These are phyloP conservation scores for Monilinia aucupariae DNA, from an alignment of 2,329 filamentous ascomycete species.

Conservation along the genomic window DNA sequence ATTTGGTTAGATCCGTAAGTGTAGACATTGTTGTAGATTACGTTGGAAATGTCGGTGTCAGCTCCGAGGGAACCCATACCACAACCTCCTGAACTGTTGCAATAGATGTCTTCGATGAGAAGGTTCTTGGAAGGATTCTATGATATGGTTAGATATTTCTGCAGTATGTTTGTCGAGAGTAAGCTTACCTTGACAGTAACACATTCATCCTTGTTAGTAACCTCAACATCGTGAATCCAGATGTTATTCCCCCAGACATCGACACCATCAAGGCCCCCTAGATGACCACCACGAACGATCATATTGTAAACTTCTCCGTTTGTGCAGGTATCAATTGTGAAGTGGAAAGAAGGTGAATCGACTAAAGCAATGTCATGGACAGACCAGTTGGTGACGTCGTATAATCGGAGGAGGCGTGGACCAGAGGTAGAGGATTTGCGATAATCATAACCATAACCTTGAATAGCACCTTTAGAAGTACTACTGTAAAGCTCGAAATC, in stretches of 20 bases:
- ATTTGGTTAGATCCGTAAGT: constrained; percentile 53
- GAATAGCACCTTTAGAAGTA: constrained; percentile 47
- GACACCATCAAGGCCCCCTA: constrained; percentile 51
- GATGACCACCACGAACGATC: constrained; percentile 47
- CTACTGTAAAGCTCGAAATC: constrained; percentile 52
- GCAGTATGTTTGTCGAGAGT: constrained; percentile 27
- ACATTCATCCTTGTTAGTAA: constrained; percentile 59
- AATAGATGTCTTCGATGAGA: constrained; percentile 56
- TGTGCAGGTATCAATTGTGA: constrained; percentile 45
- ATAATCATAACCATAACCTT: constrained; percentile 47
- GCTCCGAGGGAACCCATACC: constrained; percentile 51
- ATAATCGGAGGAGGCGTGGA: constrained; percentile 25
- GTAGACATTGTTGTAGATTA: constrained; percentile 54
- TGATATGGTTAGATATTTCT: constrained; percentile 20
- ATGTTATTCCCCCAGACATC: constrained; percentile 52
- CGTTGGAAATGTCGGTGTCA: constrained; percentile 45
- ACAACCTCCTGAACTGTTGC: constrained; percentile 55
- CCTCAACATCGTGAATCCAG: constrained; percentile 54
- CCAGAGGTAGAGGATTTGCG: constrained; percentile 38
- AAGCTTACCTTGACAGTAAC: constrained; percentile 47
- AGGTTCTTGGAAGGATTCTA: constrained; percentile 51
- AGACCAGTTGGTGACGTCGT: constrained; percentile 25
- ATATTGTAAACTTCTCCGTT: constrained; percentile 52
- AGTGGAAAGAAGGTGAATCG: constrained; percentile 36
- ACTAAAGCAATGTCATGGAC: constrained; percentile 29